Evolutionary conservation across 2,329 filamentous ascomycete genomes (phyloP).

Genomic region (Zymoseptoria tritici): DNA sequence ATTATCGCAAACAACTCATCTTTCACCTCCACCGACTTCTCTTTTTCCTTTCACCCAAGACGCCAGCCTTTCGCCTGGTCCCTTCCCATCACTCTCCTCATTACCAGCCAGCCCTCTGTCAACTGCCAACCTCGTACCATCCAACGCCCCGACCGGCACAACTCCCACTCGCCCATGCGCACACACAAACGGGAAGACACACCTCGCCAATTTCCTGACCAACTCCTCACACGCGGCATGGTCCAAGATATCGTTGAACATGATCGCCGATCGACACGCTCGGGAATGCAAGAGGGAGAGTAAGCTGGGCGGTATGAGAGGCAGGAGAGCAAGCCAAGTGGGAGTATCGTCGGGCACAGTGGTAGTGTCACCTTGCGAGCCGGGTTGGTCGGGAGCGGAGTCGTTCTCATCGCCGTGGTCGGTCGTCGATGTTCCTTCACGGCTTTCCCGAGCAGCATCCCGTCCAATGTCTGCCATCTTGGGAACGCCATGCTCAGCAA

Average conservation of each 20-base stretch:
- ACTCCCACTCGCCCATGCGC: conserved; percentile 61
- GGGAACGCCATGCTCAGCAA: neutral
- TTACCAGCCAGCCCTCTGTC: neutral
- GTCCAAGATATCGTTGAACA: conserved; percentile 71
- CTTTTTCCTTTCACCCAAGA: neutral
- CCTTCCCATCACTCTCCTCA: too few relatives aligned
- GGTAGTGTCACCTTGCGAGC: neutral
- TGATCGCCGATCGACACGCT: conserved; percentile 71
- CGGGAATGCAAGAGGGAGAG: conserved; percentile 69
- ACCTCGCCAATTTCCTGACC: conserved; percentile 50
- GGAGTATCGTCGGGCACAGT: neutral
- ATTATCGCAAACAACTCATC: too few relatives aligned
- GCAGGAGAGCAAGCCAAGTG: conserved; percentile 11
- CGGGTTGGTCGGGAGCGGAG: neutral
- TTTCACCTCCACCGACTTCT: too few relatives aligned
- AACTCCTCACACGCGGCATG: conserved; percentile 52
- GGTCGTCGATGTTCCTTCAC: neutral
- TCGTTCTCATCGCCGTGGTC: neutral
- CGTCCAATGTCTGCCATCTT: neutral
- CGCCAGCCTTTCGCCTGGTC: neutral
- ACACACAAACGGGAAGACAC: conserved; percentile 72
- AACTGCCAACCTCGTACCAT: neutral
- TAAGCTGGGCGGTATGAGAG: conserved; percentile 33
- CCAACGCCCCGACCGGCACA: conserved; percentile 36
- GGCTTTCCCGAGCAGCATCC: fast-evolving